Evolutionary conservation across 257 asterid species (phyloP), one percentile per base, ranked within the genome.

Genomic region (Linaria vulgaris): DNA sequence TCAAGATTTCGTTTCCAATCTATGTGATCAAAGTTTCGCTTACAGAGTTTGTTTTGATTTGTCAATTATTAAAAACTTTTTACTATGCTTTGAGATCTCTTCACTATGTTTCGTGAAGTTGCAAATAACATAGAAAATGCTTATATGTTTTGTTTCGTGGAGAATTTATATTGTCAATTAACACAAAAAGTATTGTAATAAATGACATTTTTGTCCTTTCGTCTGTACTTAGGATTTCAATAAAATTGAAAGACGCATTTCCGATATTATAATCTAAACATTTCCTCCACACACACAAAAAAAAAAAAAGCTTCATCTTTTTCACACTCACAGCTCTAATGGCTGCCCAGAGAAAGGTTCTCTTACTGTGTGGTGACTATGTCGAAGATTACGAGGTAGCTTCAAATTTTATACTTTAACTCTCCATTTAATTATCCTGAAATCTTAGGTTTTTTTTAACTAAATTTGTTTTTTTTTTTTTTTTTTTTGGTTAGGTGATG

Each of bases 381-480:
- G 83, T 80, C 71, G 98, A 92, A 67, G 97, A 92, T 72, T 87
- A 79, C 71, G 97, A 92, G 95, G 98, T 88, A 41, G 23, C 27
- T 19, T 8, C 2, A 0, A 57, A 55, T 53, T 34, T 51, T 37
- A 25, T 37, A n/a, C 19, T 24, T n/a, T 19, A 63, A 56, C 23
- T 16, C 5, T 64, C 27, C 55, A 39, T 50, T 25, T 3, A 44
- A 51, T 61, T 57, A 53, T 27, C 12, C 24, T 6, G 13, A 12
- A 21, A 19, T 6, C 7, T 15, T 14, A 13, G 12, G 41, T 39
- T n/a, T n/a, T n/a, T n/a, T n/a, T n/a, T 65, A 10, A 41, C 23
- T 53, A 15, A 27, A 13, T 31, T 56, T 50, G 1, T 20, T 7
- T 46, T 11, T 12, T 43, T 44, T 37, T 39, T 24, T 16, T 24